phyloP scores from a whole-genome alignment of 2,329 filamentous ascomycete genomes.

The Pyrenophora graminea region DNA sequence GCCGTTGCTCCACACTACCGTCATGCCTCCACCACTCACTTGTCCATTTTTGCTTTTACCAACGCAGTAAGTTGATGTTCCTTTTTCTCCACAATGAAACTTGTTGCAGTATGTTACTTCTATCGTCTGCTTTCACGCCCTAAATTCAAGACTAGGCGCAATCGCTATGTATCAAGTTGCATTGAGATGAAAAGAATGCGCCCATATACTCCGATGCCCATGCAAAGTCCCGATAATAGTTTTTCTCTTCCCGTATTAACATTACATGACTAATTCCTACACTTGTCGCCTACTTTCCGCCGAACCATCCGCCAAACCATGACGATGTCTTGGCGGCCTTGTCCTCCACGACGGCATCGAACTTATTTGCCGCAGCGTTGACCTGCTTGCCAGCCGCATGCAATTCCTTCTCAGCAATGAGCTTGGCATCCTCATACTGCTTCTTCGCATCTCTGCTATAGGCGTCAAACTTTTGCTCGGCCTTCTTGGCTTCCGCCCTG shows the following conservation, averaged over 20 bases:
- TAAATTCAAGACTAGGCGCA: neutral
- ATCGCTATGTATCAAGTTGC: conserved; percentile 9
- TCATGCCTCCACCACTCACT: conserved; percentile 9
- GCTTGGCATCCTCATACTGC: conserved; percentile 63
- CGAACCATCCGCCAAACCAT: conserved; percentile 84
- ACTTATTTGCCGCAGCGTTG: conserved; percentile 67
- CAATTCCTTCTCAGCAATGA: conserved; percentile 56
- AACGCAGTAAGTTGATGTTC: neutral
- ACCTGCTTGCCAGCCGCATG: conserved; percentile 53
- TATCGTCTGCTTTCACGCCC: too few relatives aligned
- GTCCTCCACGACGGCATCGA: conserved; percentile 81
- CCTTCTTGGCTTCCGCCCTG: conserved; percentile 61
- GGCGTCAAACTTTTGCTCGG: conserved; percentile 62
- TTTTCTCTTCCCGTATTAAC: neutral
- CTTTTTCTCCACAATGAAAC: too few relatives aligned
- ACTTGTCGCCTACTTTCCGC: conserved; percentile 54
- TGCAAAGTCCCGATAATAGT: conserved; percentile 20
- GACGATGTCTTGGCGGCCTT: conserved; percentile 81
- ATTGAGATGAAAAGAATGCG: conserved; percentile 24
- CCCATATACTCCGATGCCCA: conserved; percentile 32
- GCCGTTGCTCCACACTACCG: conserved; percentile 13
- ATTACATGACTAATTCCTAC: conserved; percentile 1
- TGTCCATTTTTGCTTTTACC: neutral
- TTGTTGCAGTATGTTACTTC: too few relatives aligned
- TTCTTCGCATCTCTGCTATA: conserved; percentile 62